phyloP scores from a whole-genome alignment of 805 yeast genomes.

The Wickerhamiella nectarea region DNA sequence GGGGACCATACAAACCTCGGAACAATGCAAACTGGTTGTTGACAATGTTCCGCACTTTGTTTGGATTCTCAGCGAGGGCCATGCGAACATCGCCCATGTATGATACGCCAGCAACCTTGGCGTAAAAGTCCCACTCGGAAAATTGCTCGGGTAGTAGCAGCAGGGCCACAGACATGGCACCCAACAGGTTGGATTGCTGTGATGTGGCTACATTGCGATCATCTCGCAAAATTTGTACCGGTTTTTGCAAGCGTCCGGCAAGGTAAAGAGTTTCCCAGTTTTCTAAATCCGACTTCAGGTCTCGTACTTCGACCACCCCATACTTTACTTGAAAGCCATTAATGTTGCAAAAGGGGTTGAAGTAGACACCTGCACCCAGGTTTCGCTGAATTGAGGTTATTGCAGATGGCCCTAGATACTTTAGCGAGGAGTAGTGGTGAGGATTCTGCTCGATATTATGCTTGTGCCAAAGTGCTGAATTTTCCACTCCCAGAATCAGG shows the following conservation, averaged over 20 bases:
- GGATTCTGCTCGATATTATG: slow-evolving; percentile 54
- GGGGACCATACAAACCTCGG: slow-evolving; percentile 59
- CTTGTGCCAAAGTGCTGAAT: slow-evolving; percentile 65
- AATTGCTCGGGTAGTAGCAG: slow-evolving; percentile 38
- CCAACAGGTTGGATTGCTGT: slow-evolving; percentile 48
- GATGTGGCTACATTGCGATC: slow-evolving; percentile 12
- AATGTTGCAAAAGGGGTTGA: slow-evolving; percentile 74
- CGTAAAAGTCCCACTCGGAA: slow-evolving; percentile 54
- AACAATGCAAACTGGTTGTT: slow-evolving; percentile 57
- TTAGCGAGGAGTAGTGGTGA: slow-evolving; percentile 62
- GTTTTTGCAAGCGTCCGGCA: slow-evolving; percentile 90
- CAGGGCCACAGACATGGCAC: slow-evolving; percentile 60
- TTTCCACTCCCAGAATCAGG: slow-evolving; percentile 66
- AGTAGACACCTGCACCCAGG: slow-evolving; percentile 81
- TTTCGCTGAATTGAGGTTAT: slow-evolving; percentile 44
- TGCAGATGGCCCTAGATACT: slow-evolving; percentile 43
- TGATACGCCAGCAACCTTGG: slow-evolving; percentile 63
- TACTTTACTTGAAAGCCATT: slow-evolving; percentile 56
- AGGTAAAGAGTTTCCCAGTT: slow-evolving; percentile 77
- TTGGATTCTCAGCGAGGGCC: slow-evolving; percentile 80
- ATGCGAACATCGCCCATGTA: slow-evolving; percentile 86
- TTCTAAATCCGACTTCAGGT: slow-evolving; percentile 52
- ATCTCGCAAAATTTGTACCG: slow-evolving; percentile 62
- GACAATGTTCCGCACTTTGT: slow-evolving; percentile 77
- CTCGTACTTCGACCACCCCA: slow-evolving; percentile 62